These are phyloP conservation scores for Salisapilia sapeloensis DNA, from an alignment of 352 stramenopile genomes.

Conservation along the genomic window DNA sequence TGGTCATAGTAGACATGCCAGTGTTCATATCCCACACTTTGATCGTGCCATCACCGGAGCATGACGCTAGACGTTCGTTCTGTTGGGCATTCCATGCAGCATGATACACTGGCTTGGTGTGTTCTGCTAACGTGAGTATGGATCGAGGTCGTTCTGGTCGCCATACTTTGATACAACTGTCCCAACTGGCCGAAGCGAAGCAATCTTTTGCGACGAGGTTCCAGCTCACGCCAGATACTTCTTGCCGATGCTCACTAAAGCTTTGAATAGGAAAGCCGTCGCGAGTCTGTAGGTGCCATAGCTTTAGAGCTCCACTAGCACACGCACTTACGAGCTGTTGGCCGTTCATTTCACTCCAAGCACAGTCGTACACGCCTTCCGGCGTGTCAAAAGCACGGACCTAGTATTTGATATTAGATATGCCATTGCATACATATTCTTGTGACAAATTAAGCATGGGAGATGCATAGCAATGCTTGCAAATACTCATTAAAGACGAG, in stretches of 20 bases:
- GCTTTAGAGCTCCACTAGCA: conserved; percentile 75
- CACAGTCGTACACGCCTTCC: conserved; percentile 80
- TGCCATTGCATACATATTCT: background rate
- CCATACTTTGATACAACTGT: conserved; percentile 80
- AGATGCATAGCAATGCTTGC: too few species aligned
- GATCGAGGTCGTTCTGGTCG: conserved; percentile 50
- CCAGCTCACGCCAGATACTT: conserved; percentile 83
- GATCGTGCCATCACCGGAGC: conserved; percentile 51
- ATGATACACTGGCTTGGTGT: conserved; percentile 69
- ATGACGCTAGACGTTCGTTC: conserved; percentile 44
- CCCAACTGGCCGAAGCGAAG: conserved; percentile 80
- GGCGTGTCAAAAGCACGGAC: conserved; percentile 79
- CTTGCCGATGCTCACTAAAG: conserved; percentile 75
- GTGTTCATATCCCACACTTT: conserved; percentile 72
- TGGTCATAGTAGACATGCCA: conserved; percentile 27
- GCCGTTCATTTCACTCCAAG: conserved; percentile 78
- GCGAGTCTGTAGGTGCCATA: conserved; percentile 79
- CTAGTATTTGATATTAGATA: conserved; percentile 8
- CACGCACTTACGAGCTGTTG: conserved; percentile 80
- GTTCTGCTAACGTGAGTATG: conserved; percentile 55
- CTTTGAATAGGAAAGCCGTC: conserved; percentile 81
- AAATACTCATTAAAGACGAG: background rate
- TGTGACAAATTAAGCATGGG: background rate
- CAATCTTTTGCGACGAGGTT: conserved; percentile 77
- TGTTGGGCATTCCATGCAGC: conserved; percentile 76